A percentile compares a stretch with the other conserved stretches of the same genome.
Evolutionary conservation across 768 basidiomycete genomes (phyloP).

Genomic region (Suillus plorans): DNA sequence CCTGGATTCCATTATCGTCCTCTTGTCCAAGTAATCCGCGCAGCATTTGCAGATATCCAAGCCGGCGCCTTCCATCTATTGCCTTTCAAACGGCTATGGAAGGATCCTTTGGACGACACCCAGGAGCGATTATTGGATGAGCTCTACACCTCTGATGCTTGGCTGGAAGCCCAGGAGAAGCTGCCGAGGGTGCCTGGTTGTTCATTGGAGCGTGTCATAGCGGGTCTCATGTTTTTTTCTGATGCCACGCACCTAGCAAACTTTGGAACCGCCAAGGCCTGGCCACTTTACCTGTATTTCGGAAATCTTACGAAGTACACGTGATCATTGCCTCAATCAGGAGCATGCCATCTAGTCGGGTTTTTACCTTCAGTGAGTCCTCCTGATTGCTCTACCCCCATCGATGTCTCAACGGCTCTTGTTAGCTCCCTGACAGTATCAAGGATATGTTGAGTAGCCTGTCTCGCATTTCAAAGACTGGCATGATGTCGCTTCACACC

Average conservation of each 20-base stretch:
- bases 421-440: background rate
- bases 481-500: background rate
- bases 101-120: background rate
- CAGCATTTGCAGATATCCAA: constrained; percentile 6
- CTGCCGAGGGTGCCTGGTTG: too few relatives aligned
- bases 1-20: constrained; percentile 17
- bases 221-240: too few relatives aligned
- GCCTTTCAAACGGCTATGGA: constrained; percentile 21
- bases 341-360: constrained; percentile 17
- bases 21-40: constrained; percentile 13
- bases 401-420: too few relatives aligned
- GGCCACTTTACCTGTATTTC: too few relatives aligned
- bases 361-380: background rate
- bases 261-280: too few relatives aligned
- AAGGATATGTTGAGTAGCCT: background rate
- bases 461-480: background rate
- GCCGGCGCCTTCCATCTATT: constrained; percentile 20
- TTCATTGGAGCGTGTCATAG: too few relatives aligned
- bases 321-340: constrained; percentile 10
- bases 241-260: too few relatives aligned
- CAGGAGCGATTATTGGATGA: too few relatives aligned
- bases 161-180: too few relatives aligned
- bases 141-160: too few relatives aligned
- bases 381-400: constrained; percentile 16
- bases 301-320: constrained; percentile 2